A percentile compares a stretch with the other conserved stretches of the same genome.
Evolutionary conservation across 441 rosid genomes (phyloP).

Genomic region (Breynia disticha): DNA sequence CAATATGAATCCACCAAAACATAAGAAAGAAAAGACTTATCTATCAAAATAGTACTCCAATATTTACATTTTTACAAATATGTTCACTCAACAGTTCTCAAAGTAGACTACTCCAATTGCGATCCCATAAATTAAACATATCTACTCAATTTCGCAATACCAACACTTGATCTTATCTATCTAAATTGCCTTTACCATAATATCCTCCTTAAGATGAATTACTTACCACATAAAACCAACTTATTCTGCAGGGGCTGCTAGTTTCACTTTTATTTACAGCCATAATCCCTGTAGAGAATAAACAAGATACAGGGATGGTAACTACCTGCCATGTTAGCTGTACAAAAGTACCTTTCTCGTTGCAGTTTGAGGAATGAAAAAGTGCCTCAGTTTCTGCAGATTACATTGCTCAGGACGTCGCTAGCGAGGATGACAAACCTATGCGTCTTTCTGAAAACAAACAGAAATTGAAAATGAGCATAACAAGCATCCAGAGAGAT

Average conservation of each 20-base stretch:
- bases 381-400: background rate
- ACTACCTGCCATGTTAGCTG: background rate
- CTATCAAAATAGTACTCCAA: too few relatives aligned
- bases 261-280: background rate
- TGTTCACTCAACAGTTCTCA: too few relatives aligned
- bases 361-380: background rate
- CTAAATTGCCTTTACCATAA: background rate
- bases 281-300: background rate
- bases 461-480: background rate
- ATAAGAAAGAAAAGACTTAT: too few relatives aligned
- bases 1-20: too few relatives aligned
- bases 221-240: background rate
- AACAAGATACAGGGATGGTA: background rate
- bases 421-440: slow-evolving; percentile 45
- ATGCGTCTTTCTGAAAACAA: slow-evolving; percentile 72
- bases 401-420: slow-evolving; percentile 18
- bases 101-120: too few relatives aligned
- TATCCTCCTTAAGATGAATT: background rate
- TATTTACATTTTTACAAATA: too few relatives aligned
- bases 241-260: background rate
- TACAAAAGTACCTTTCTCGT: background rate
- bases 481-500: background rate
- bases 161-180: background rate
- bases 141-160: background rate
- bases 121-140: background rate